These are phyloP conservation scores for Phytophthora pistaciae DNA, from an alignment of 352 stramenopile species.

Conservation along the genomic window DNA sequence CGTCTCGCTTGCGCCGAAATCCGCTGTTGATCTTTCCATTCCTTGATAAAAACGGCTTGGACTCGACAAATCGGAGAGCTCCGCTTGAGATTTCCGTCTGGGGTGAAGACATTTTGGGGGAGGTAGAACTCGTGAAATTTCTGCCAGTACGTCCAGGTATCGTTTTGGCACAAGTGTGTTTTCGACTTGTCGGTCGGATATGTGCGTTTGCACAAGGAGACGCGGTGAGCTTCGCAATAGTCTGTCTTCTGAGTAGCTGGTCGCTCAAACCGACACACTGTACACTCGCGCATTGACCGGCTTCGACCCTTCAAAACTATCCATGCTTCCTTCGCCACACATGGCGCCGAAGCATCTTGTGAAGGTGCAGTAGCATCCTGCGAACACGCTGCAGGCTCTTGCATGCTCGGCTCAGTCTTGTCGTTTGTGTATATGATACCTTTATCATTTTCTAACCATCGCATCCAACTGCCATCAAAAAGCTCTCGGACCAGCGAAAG, in stretches of 20 bases:
- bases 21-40: too few species aligned
- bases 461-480: too few species aligned
- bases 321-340: constrained; percentile 15
- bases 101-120: constrained; percentile 1
- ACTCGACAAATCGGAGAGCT: not conserved
- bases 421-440: too few species aligned
- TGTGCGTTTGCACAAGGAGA: constrained; percentile 2
- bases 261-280: constrained; percentile 11
- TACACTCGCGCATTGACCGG: constrained; percentile 1
- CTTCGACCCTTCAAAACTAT: not conserved
- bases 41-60: not conserved
- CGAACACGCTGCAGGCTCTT: too few species aligned
- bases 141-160: constrained; percentile 2
- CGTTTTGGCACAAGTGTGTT: constrained; percentile 6
- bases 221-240: constrained; percentile 17
- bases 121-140: constrained; percentile 12
- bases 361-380: too few species aligned
- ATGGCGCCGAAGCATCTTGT: too few species aligned
- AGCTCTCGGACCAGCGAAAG: too few species aligned
- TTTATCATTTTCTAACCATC: too few species aligned
- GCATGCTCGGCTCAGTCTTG: too few species aligned
- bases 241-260: constrained; percentile 9
- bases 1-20: too few species aligned
- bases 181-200: not conserved
- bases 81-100: constrained; percentile 5